Evolutionary conservation across 2,329 filamentous ascomycete genomes (phyloP), one percentile per base, ranked within the genome.

Genomic region (Alternaria infectoria): DNA sequence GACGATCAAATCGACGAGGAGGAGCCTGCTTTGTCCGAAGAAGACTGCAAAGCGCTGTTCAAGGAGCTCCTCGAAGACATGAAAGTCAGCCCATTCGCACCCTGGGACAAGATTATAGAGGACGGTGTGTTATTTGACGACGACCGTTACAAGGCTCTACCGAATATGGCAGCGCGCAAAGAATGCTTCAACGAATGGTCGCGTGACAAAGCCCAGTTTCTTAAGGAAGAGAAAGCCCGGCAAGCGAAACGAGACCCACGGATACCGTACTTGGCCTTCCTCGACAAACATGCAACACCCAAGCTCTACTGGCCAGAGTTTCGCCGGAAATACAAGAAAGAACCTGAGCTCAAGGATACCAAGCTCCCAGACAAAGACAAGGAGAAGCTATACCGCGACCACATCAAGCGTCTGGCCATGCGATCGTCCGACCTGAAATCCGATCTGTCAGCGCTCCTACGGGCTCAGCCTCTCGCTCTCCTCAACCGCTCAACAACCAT

Each of bases 261-360:
- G 50, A 91, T 97, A 68, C 89, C 90, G 1, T 99, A 96, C 78
- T 82, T 98, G 64, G 86, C 87, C 0, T 91, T 99, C 67, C 83
- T 99, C 28, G 89, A 95, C 67, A 88, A 90, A 52, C 88, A 93
- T 69, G 95, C 94, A 0, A 96, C 90, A 0, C 91, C 93, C 0
- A 98, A 97, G 81, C 86, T 99, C 1, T 99, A 97, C 84, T 99
- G 96, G 96, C 91, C 93, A 0, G 96, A 99, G 77, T 99, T 99
- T 81, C 93, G 92, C 73, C 86, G 96, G 32, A 99, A 97, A 77
- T 96, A 89, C 80, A 91, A 91, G 69, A 94, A 91, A 68, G 93
- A 97, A 67, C 80, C 87, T 0, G 87, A 90, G 56, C 93, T 99
- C 91, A 91, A 90, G 64, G 91, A 95, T 62, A 83, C 87, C 15